Evolutionary conservation across 495 filamentous ascomycete species (phyloP), one percentile per base, ranked within the genome.

Genomic region (Neurospora sp.): DNA sequence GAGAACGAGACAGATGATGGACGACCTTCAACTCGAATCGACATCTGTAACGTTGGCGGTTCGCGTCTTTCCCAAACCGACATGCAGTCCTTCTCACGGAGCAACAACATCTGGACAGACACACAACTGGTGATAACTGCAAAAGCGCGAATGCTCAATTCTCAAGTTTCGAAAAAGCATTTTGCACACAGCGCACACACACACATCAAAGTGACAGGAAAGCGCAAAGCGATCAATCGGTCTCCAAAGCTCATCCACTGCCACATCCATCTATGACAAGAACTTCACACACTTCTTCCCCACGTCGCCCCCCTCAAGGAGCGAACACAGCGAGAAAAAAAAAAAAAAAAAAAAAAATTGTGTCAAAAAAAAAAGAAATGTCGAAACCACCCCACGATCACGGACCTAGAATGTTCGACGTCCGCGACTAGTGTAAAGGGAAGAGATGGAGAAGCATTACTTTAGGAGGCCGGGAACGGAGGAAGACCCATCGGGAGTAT

Each of bases 381-480:
- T 81, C 74, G 79, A 72, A 69, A 81, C 75, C 77, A 80, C 74
- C 79, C 79, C 79, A 81, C 79, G 74, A 75, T 72, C 76, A 72
- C 76, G 75, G 70, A 75, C 76, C 78, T 77, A 74, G 70, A 38
- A 72, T 71, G 77, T 73, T 69, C 74, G 76, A 39, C 75, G 74
- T 73, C 75, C 76, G 74, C 74, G 71, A 74, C 75, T 71, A 72
- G 18, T 69, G 44, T 69, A 41, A 22, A 75, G 73, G 78, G 78
- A 76, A 78, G 71, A 78, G 78, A 73, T 77, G 79, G 44, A 70
- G 75, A 71, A 75, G 68, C 73, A 42, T 80, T 76, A 12, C 16
- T 81, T 71, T 77, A 73, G 79, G 79, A 75, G 79, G 79, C 79
- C 76, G 79, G 79, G 79, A 81, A 81, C 79, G 79, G 79, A 81